Evolutionary conservation across 1,284 basidiomycete species (phyloP).

Genomic region (Termitomyces sp.): DNA sequence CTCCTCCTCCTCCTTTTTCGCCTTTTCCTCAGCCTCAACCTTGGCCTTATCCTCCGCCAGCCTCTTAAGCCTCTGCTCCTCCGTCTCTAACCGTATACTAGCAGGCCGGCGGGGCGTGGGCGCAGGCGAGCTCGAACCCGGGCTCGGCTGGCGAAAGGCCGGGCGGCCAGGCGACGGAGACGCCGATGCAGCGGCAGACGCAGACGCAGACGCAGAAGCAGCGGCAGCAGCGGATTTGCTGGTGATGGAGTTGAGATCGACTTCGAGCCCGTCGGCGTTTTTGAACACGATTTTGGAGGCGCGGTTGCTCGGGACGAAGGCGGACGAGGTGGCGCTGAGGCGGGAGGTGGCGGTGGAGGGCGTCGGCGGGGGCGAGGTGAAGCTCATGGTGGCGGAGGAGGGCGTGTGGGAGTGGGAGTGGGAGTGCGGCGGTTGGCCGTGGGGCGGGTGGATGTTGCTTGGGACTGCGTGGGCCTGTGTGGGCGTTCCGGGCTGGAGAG

Average conservation of each 20-base stretch:
- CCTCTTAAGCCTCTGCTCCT: constrained; percentile 49
- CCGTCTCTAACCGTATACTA: constrained; percentile 46
- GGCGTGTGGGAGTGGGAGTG: constrained; percentile 43
- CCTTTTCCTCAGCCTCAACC: constrained; percentile 31
- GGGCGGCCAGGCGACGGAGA: constrained; percentile 35
- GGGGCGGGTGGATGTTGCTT: no score
- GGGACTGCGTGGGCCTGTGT: constrained; percentile 54
- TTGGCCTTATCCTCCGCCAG: constrained; percentile 40
- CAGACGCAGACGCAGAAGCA: constrained; percentile 40
- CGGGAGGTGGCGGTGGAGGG: constrained; percentile 48
- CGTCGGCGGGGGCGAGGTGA: constrained; percentile 67
- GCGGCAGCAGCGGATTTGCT: constrained; percentile 33
- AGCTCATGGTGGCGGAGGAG: constrained; percentile 37
- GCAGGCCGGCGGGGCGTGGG: constrained; percentile 35
- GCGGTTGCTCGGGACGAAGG: constrained; percentile 57
- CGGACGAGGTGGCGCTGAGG: constrained; percentile 55
- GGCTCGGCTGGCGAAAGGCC: no score
- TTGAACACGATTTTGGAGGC: constrained; percentile 45
- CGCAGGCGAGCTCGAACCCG: no score
- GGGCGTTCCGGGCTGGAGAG: constrained; percentile 62
- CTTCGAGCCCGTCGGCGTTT: constrained; percentile 53
- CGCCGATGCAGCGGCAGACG: constrained; percentile 33
- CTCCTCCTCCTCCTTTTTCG: constrained; percentile 36
- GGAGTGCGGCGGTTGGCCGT: no score
- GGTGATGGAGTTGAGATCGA: constrained; percentile 50